Base-by-base conservation (phyloP, 2,329 filamentous ascomycete species). In the Ceratocystis cacaofunesta region DNA sequence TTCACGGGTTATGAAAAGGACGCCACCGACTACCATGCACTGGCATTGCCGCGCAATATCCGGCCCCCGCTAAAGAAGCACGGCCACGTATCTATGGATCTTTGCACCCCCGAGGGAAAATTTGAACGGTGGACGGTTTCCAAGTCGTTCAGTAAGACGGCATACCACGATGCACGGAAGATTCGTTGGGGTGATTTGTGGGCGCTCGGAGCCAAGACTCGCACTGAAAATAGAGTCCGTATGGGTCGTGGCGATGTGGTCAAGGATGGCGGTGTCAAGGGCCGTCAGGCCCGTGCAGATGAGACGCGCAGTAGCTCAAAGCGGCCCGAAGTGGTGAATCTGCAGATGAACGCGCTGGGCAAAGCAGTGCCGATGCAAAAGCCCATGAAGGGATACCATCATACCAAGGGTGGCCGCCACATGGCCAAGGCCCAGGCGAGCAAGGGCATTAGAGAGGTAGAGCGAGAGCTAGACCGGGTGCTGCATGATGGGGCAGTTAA, bases 91-190 rank as follows among this genome's bases (percentile, higher is more conserved):
- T 90, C 88, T 17, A 78, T 99, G 32, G 94, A 99, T 72, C 74
- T 97, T 2, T 99, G 94, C 78, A 97, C 94, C 0, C 88, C 92
- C 0, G 81, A 84, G 0, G 94, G 89, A 41, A 85, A 82, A 52
- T 85, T 96, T 43, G 92, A 99, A 78, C 89, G 94, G 65, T 99
- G 94, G 94, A 94, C 88, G 0, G 87, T 99, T 0, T 89, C 92
- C 1, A 85, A 85, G 70, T 90, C 86, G 67, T 94, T 87, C 75
- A 87, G 86, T 73, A 86, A 83, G 70, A 85, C 88, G 71, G 91
- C 91, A 0, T 97, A 92, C 76, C 90, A 89, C 70, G 94, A 97
- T 73, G 94, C 94, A 44, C 85, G 94, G 68, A 99, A 99, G 76
- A 83, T 87, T 0, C 78, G 78, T 64, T 97, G 92, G 94, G 94